These are phyloP conservation scores for Xylariaceae sp. DNA, from an alignment of 2,329 filamentous ascomycete genomes.

Conservation along the genomic window DNA sequence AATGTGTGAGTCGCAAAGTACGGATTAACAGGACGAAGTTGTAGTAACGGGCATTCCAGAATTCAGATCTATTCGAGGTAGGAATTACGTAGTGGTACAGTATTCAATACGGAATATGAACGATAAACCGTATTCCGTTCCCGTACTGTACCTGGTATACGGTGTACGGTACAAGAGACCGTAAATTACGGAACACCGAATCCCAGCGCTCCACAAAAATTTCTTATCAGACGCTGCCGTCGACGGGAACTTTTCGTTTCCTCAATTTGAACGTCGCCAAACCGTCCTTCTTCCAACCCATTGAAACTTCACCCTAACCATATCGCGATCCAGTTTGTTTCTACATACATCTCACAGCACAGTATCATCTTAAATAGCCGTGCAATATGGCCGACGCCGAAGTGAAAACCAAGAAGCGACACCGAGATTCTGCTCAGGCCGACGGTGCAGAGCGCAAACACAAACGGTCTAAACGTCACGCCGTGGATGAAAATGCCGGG, in stretches of 20 bases:
- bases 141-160: too few species aligned
- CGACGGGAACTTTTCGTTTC: slow-evolving; percentile 5
- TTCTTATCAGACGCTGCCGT: slow-evolving; percentile 9
- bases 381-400: neutral
- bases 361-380: neutral
- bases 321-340: neutral
- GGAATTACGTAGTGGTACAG: too few species aligned
- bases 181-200: neutral
- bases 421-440: slow-evolving; percentile 24
- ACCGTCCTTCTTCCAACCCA: neutral
- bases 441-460: slow-evolving; percentile 42
- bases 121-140: too few species aligned
- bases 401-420: slow-evolving; percentile 26
- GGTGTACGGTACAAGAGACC: neutral
- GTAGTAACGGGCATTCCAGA: too few species aligned
- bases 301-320: neutral
- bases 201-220: slow-evolving; percentile 10
- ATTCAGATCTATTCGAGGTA: too few species aligned
- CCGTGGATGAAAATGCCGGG: neutral
- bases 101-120: too few species aligned
- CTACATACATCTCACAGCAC: neutral
- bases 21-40: too few species aligned
- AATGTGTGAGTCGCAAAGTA: too few species aligned
- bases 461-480: slow-evolving; percentile 42
- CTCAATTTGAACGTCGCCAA: neutral